Base-by-base conservation (phyloP, 306 rosid species). In the Arachis hypogaea region DNA sequence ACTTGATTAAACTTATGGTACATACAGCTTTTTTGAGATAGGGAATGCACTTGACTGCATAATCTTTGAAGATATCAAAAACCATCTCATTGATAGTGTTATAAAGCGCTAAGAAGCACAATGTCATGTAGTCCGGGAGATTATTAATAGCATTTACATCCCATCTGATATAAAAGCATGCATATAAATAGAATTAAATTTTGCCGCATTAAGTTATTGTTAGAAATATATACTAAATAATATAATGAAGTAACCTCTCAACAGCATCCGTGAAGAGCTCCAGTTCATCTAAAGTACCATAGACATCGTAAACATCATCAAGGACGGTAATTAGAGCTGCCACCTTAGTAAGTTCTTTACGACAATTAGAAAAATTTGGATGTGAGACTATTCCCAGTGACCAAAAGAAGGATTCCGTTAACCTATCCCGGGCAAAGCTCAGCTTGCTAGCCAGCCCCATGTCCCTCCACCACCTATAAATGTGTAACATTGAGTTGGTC, bases 41-140 rank as follows among this genome's bases (percentile, higher is more conserved):
- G 7, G 88, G 84, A 54, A 84, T 75, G 41, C 44, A 55, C 12
- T 78, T 42, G 7, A 50, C 41, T 12, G 76, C 88, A 7, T 72
- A 44, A n/a, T 70, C 76, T 46, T 76, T 82, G 4, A 79, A 69
- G 30, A 68, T 74, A 61, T 79, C 75, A 47, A 66, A 79, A 43
- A 49, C 81, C 59, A 81, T 66, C 12, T 69, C 73, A 67, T 86
- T 86, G 3, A 81, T 49, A n/a, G 78, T 79, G 70, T 86, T 84
- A 42, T 66, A 84, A 5, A 84, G 85, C 22, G 91, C 86, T 28
- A 84, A 56, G 72, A 84, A 86, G 71, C 80, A 79, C 11, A 77
- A 28, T 63, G 68, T 79, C 91, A 86, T 74, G 69, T 84, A 77
- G 59, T 74, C 64, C 3, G 86, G 85, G 56, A 81, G 82, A 40